These are phyloP conservation scores for Spatholobus suberectus DNA, from an alignment of 306 rosid species.

Conservation along the genomic window DNA sequence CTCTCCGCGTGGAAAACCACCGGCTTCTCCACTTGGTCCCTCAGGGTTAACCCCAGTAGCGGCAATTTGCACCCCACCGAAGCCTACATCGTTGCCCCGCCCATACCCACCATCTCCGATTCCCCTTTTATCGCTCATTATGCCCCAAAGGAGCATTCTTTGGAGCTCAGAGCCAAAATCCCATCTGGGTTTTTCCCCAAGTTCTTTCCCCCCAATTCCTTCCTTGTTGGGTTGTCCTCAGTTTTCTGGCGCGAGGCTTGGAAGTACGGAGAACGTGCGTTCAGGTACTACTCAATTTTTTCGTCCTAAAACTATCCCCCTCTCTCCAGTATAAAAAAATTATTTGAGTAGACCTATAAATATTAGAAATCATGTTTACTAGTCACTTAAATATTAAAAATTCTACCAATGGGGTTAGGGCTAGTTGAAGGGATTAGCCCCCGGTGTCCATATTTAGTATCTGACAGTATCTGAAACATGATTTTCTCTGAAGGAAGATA, in stretches of 20 bases:
- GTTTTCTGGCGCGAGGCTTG: constrained; percentile 98
- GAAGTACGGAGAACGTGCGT: constrained; percentile 95
- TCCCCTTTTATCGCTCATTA: constrained; percentile 82
- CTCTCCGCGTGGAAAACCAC: constrained; percentile 92
- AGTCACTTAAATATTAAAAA: too few relatives aligned
- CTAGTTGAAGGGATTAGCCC: too few relatives aligned
- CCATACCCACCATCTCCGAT: constrained; percentile 50
- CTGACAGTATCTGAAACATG: too few relatives aligned
- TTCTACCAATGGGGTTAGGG: too few relatives aligned
- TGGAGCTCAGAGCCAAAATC: constrained; percentile 78
- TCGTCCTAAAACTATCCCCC: neutral
- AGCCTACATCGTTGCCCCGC: constrained; percentile 73
- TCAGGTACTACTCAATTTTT: constrained; percentile 53
- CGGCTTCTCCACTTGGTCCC: constrained; percentile 78
- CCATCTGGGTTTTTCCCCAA: constrained; percentile 61
- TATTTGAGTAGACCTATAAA: too few relatives aligned
- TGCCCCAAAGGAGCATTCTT: constrained; percentile 87
- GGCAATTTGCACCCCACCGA: constrained; percentile 95
- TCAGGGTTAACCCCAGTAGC: constrained; percentile 93
- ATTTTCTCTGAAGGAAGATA: too few relatives aligned
- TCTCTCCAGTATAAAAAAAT: too few relatives aligned
- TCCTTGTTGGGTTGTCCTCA: constrained; percentile 80
- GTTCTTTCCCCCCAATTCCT: constrained; percentile 59
- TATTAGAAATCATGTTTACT: too few relatives aligned
- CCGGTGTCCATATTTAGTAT: too few relatives aligned